Base-by-base conservation (phyloP, 495 filamentous ascomycete species). In the Haplographium delicatum region DNA sequence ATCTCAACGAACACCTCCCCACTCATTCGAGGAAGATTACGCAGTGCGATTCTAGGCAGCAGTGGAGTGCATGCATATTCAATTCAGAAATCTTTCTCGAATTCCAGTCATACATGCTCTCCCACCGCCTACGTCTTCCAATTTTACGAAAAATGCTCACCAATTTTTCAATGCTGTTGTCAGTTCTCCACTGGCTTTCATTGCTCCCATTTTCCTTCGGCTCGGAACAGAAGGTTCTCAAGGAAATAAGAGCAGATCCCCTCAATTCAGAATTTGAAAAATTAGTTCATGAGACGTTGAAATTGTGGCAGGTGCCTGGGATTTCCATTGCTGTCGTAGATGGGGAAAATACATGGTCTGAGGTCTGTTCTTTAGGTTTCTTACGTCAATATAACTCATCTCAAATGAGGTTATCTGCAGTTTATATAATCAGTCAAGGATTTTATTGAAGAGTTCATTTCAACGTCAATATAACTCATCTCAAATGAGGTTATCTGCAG, bases 301-400 rank as follows among this genome's bases (percentile, higher is more conserved):
- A 71, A 6, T 56, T 68, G 44, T 80, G 70, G 71, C 68, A 73
- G 35, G 63, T 75, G 5, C 77, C 78, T 9, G 76, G 78, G 0
- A 22, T 79, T 3, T 61, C 72, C 4, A 68, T 81, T 24, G 65
- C 71, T 6, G 65, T 81, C 6, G 61, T 78, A 1, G 65, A 76
- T 50, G 70, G 68, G 1, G 60, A 68, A 1, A 54, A 66, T 18
- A 67, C 64, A 0, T 75, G 64, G 56, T 52, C 72, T 30, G 68
- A 75, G 62, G 75, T 80, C 57, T 30, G 47, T 20, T 24, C 37
- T 30, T 35, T 6, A 9, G 15, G 16, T 1, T 19, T 43, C 25
- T 33, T 28, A n/a, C 16, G 23, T 33, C 18, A 19, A 19, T 5
- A 28, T 24, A 8, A 3, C 33, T 16, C 5, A 5, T 4, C 5